Conservation (phyloP, 2,329 filamentous ascomycete genomes). For the Plenodomus tracheiphilus region DNA sequence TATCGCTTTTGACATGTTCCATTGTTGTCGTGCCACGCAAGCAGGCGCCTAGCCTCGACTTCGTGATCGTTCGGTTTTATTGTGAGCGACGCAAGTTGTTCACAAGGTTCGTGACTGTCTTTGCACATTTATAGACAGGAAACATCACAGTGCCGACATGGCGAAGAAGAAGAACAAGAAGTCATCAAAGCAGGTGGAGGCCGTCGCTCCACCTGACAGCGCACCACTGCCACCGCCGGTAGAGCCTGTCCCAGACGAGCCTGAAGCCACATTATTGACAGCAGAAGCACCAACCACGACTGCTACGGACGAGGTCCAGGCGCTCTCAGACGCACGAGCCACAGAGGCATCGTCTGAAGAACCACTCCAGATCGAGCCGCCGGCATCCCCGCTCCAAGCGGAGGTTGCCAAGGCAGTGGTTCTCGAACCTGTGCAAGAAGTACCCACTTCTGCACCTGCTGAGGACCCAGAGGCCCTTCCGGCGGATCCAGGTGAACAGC, state of each 20-base stretch:
- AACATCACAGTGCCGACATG: slow-evolving; percentile 28
- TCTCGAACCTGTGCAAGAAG: slow-evolving; percentile 20
- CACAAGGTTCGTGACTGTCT: slow-evolving; percentile 25
- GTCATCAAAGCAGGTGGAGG: slow-evolving; percentile 35
- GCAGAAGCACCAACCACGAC: slow-evolving; percentile 21
- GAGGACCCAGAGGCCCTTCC: slow-evolving; percentile 8
- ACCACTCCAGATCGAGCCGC: slow-evolving; percentile 8
- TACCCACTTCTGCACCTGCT: slow-evolving; percentile 21
- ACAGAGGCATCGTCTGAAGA: slow-evolving; percentile 9
- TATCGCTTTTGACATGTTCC: slow-evolving; percentile 33
- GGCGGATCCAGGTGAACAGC: slow-evolving; percentile 6
- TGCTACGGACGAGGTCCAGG: slow-evolving; percentile 18
- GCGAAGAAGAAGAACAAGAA: slow-evolving; percentile 41
- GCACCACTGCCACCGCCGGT: slow-evolving; percentile 20
- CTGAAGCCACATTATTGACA: slow-evolving; percentile 20
- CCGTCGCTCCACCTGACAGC: slow-evolving; percentile 31
- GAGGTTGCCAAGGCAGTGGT: slow-evolving; percentile 16
- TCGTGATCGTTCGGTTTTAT: slow-evolving; percentile 18
- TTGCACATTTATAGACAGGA: slow-evolving; percentile 24
- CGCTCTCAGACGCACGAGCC: slow-evolving; percentile 20
- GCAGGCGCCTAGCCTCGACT: slow-evolving; percentile 35
- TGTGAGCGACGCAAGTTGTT: slow-evolving; percentile 16
- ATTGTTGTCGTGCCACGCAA: slow-evolving; percentile 44
- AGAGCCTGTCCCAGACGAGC: slow-evolving; percentile 22
- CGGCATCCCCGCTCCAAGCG: slow-evolving; percentile 5